phyloP scores from a whole-genome alignment of 371 early-diverging fungal genomes.

The Thermomucor indicae-seudaticae region DNA sequence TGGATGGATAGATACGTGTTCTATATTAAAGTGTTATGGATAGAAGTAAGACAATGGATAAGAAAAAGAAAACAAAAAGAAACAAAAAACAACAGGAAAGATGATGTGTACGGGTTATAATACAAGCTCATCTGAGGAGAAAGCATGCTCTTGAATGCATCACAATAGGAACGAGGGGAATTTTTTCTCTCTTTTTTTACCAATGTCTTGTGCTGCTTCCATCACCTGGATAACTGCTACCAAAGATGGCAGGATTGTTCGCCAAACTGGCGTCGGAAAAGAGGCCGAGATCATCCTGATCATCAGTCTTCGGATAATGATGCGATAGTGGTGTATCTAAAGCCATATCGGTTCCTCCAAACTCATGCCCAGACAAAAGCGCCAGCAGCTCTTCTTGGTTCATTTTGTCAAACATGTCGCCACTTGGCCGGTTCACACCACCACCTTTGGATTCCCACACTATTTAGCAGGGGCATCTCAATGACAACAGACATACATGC shows the following conservation, averaged over 20 bases:
- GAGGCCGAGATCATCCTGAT: background rate
- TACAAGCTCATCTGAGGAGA: too few species aligned
- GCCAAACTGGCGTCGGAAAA: background rate
- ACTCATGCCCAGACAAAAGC: background rate
- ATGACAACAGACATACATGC: background rate
- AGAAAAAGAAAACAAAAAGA: background rate
- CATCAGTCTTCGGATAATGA: too few species aligned
- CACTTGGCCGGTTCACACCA: background rate
- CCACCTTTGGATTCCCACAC: background rate
- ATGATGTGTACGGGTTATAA: background rate
- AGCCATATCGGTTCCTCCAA: background rate
- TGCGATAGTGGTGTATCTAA: background rate
- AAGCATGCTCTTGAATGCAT: too few species aligned
- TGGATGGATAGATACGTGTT: too few species aligned
- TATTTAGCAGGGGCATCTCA: background rate
- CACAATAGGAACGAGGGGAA: too few species aligned
- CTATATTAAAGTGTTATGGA: background rate
- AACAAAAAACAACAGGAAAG: background rate
- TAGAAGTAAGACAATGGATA: background rate
- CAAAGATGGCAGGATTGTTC: background rate
- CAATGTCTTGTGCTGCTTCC: background rate
- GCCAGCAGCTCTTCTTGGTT: background rate
- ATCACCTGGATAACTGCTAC: background rate
- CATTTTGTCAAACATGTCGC: background rate
- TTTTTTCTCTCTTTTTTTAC: background rate